Conservation (phyloP, 345 rosid genomes). For the Psidium guajava region DNA sequence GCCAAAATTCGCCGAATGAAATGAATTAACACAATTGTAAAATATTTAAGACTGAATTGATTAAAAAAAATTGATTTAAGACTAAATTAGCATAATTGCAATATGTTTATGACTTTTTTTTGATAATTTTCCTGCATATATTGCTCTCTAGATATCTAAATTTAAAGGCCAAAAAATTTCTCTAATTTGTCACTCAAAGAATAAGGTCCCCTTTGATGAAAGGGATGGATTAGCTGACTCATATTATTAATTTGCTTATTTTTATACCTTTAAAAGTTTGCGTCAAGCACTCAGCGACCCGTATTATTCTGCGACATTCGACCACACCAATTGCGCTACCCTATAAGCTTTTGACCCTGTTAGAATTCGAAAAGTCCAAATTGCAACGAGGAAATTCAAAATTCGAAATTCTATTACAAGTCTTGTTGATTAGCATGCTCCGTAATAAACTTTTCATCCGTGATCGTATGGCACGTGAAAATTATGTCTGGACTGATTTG, state of each 20-base stretch:
- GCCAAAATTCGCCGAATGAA: too few relatives aligned
- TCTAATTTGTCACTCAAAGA: not conserved
- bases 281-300: not conserved
- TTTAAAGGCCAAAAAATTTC: not conserved
- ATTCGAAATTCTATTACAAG: too few relatives aligned
- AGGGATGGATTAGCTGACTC: not conserved
- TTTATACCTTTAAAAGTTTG: not conserved
- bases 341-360: not conserved
- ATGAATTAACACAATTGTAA: too few relatives aligned
- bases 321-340: not conserved
- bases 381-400: not conserved
- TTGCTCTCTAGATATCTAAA: not conserved
- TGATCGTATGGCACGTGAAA: not conserved
- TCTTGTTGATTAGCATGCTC: not conserved
- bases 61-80: accelerated
- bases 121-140: not conserved
- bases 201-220: not conserved
- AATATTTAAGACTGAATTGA: too few relatives aligned
- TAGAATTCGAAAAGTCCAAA: not conserved
- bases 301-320: not conserved
- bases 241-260: not conserved
- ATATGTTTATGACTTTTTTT: too few relatives aligned
- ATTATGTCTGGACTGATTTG: not conserved
- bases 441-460: not conserved
- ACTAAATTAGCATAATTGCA: too few relatives aligned